Percentiles rank a stretch among this genome's conserved stretches.
Conservation (phyloP, 805 yeast genomes). For the Saturnispora serradocipensis region DNA sequence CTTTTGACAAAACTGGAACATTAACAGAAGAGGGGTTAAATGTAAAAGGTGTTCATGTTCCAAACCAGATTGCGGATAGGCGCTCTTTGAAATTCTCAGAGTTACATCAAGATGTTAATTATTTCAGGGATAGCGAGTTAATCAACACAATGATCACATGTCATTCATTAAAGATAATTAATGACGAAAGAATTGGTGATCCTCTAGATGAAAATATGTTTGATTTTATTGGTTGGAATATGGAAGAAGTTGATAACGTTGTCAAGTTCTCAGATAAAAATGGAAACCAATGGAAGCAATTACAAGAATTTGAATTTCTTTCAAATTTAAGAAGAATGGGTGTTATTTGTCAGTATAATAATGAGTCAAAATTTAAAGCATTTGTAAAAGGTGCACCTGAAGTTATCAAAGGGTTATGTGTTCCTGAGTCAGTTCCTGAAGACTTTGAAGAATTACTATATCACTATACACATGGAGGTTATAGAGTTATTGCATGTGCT, state of each 20-base stretch:
- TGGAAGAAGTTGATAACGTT: constrained; percentile 53
- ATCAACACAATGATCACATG: constrained; percentile 59
- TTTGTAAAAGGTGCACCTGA: constrained; percentile 98
- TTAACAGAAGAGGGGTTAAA: constrained; percentile 95
- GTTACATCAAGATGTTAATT: constrained; percentile 12
- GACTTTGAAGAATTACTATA: constrained; percentile 68
- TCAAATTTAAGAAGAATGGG: constrained; percentile 86
- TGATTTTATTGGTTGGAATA: constrained; percentile 72
- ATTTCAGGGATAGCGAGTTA: constrained; percentile 21
- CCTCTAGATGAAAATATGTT: constrained; percentile 93
- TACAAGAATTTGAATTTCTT: constrained; percentile 68
- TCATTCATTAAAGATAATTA: constrained; percentile 77
- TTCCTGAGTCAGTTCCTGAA: constrained; percentile 58
- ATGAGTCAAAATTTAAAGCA: constrained; percentile 28
- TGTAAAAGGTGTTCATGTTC: constrained; percentile 47
- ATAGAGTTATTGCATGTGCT: constrained; percentile 93
- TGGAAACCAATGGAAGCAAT: constrained; percentile 25
- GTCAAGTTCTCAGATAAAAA: constrained; percentile 17
- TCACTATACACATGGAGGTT: constrained; percentile 86
- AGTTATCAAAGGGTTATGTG: constrained; percentile 72
- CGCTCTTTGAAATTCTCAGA: constrained; percentile 23
- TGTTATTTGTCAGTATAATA: constrained; percentile 42
- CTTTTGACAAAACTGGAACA: constrained; percentile 97
- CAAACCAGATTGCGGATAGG: constrained; percentile 26
- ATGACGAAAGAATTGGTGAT: constrained; percentile 79